phyloP scores from a whole-genome alignment of 1,284 basidiomycete genomes.

The Violaceomyces palustris region DNA sequence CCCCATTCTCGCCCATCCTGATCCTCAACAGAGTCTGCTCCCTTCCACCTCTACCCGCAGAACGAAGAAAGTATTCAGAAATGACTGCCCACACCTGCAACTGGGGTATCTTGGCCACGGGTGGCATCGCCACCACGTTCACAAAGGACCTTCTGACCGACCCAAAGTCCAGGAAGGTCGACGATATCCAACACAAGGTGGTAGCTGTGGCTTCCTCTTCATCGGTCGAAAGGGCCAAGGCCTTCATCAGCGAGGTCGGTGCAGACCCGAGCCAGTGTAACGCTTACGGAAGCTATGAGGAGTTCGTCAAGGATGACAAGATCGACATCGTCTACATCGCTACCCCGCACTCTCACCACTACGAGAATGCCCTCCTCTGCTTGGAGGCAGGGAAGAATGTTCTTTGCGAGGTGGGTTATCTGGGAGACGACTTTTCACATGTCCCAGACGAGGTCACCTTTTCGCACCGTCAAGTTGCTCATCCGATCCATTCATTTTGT shows the following conservation, averaged over 20 bases:
- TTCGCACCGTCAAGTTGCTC: not conserved
- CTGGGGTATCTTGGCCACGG: constrained; percentile 42
- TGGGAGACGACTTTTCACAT: not conserved
- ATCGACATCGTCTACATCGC: constrained; percentile 58
- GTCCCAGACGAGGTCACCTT: not conserved
- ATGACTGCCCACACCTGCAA: constrained; percentile 18
- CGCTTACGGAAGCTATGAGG: constrained; percentile 71
- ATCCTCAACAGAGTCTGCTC: too few relatives aligned
- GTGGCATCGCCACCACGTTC: constrained; percentile 48
- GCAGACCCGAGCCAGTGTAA: constrained; percentile 58
- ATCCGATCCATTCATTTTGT: not conserved
- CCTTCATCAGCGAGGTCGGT: constrained; percentile 62
- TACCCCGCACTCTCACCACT: constrained; percentile 81
- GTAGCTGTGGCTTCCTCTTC: constrained; percentile 68
- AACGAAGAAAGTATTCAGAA: too few relatives aligned
- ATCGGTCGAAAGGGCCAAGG: constrained; percentile 64
- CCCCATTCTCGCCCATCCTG: too few relatives aligned
- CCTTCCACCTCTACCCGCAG: too few relatives aligned
- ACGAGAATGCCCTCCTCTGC: constrained; percentile 69
- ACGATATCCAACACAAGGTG: constrained; percentile 72
- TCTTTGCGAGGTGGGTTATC: constrained; percentile 42
- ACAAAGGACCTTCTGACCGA: constrained; percentile 53
- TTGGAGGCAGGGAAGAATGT: constrained; percentile 78
- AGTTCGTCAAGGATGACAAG: constrained; percentile 68
- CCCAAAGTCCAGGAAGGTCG: constrained; percentile 59